These are phyloP conservation scores for Bipolaris bicolor DNA, from an alignment of 2,329 filamentous ascomycete genomes.

Conservation along the genomic window DNA sequence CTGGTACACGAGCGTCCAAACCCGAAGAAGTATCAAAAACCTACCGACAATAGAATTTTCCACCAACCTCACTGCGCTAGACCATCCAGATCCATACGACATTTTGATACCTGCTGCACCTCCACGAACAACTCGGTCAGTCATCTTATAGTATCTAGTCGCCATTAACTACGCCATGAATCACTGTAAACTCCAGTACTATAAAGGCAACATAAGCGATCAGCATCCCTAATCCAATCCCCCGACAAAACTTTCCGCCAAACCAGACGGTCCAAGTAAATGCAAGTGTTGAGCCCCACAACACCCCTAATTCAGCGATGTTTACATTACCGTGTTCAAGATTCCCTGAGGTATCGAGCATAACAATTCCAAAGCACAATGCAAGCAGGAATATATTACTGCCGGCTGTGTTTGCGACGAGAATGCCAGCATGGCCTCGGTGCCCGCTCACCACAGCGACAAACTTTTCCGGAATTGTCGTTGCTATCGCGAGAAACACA, in stretches of 20 bases:
- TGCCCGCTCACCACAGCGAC: conserved; percentile 57
- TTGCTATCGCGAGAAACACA: conserved; percentile 58
- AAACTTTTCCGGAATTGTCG: conserved; percentile 62
- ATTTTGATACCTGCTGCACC: too few species aligned
- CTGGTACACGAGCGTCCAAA: too few species aligned
- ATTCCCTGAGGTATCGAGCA: conserved; percentile 12
- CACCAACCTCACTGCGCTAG: too few species aligned
- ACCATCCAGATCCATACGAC: too few species aligned
- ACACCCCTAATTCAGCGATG: not conserved
- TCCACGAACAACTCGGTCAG: too few species aligned
- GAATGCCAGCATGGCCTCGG: conserved; percentile 56
- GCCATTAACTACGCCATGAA: not conserved
- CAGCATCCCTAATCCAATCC: not conserved
- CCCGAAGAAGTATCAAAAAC: too few species aligned
- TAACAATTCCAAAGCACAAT: conserved; percentile 55
- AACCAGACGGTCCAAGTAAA: not conserved
- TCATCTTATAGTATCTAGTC: too few species aligned
- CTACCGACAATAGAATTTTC: too few species aligned
- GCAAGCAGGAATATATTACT: conserved; percentile 63
- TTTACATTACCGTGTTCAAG: conserved; percentile 28
- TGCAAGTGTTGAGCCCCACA: not conserved
- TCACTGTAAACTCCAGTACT: conserved; percentile 40
- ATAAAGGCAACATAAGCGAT: conserved; percentile 44
- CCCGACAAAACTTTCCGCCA: not conserved
- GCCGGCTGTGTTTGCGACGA: conserved; percentile 60